Evolutionary conservation across 1,284 basidiomycete species (phyloP), one percentile per base, ranked within the genome.

Genomic region (Heterobasidion parviporum): DNA sequence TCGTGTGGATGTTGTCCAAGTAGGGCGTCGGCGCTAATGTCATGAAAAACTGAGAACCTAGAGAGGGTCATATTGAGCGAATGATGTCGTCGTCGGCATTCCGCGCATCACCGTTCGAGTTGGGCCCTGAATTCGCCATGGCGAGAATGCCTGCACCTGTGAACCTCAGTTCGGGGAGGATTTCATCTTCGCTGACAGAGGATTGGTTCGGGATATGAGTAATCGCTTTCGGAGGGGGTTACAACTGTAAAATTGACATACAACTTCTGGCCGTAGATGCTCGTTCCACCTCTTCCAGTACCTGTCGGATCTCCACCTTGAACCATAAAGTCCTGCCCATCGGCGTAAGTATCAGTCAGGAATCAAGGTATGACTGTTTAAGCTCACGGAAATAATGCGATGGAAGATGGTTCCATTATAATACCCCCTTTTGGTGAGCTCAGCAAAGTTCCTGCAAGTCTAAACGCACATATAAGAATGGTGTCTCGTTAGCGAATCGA

Each of bases 141-240:
- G 94, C 94, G 20, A 98, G 80, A 56, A 97, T 94, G 32, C 94
- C 94, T 48, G 94, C 93, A n/a, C 94, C 94, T 2, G 92, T 94
- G 72, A 97, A 97, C 46, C 94, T 79, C 60, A 97, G 72, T 18
- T 95, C 92, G 2, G 90, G 87, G 64, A 88, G 81, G 50, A 95
- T 83, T 68, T 95, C 93, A 68, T 95, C 92, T 67, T 92, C 84
- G 57, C 86, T 89, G 63, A n/a, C 45, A 38, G 36, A 18, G 41
- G 32, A 6, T n/a, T 9, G 18, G 41, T 32, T 41, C n/a, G 41
- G 46, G 18, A 36, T 41, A 34, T 35, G 18, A 16, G 35, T 8
- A 54, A 35, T 26, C 26, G 26, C 26, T 26, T 15, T 50, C 48
- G 36, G 47, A 45, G 35, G 26, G 50, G 49, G 34, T 20, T 15